Conservation (phyloP, 1,139 yeast species). For the Pichia sp. region DNA sequence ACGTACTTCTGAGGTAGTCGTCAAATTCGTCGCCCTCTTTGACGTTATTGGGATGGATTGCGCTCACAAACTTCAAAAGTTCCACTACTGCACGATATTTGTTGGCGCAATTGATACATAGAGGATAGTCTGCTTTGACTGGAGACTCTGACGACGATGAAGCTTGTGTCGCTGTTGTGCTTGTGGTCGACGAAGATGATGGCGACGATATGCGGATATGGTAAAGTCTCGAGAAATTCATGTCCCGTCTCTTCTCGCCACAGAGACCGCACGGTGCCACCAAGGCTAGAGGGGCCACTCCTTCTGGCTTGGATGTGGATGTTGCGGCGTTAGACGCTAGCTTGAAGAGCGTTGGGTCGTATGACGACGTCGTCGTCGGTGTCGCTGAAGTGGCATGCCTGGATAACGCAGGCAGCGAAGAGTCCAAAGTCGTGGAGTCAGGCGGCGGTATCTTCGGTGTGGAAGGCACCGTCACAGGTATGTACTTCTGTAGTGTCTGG, state of each 20-base stretch:
- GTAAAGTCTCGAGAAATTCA: constrained; percentile 73
- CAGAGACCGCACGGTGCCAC: constrained; percentile 75
- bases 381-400: constrained; percentile 8
- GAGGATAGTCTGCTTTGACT: constrained; percentile 46
- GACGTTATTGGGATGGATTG: constrained; percentile 16
- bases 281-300: constrained; percentile 60
- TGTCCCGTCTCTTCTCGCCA: constrained; percentile 67
- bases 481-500: constrained; percentile 14
- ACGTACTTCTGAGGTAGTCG: constrained; percentile 38
- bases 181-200: constrained; percentile 5
- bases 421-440: constrained; percentile 5
- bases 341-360: constrained; percentile 15
- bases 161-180: constrained; percentile 24
- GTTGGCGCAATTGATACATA: constrained; percentile 78
- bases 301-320: constrained; percentile 19
- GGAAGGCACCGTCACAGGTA: constrained; percentile 13
- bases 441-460: constrained; percentile 7
- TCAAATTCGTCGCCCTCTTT: constrained; percentile 5
- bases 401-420: constrained; percentile 6
- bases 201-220: constrained; percentile 42
- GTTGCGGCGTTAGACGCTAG: constrained; percentile 11
- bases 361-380: constrained; percentile 3
- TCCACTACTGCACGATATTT: constrained; percentile 82
- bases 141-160: background rate
- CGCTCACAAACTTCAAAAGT: constrained; percentile 71